Evolutionary conservation across 2,329 filamentous ascomycete species (phyloP), one percentile per base, ranked within the genome.

Genomic region (Calycina herbarum): DNA sequence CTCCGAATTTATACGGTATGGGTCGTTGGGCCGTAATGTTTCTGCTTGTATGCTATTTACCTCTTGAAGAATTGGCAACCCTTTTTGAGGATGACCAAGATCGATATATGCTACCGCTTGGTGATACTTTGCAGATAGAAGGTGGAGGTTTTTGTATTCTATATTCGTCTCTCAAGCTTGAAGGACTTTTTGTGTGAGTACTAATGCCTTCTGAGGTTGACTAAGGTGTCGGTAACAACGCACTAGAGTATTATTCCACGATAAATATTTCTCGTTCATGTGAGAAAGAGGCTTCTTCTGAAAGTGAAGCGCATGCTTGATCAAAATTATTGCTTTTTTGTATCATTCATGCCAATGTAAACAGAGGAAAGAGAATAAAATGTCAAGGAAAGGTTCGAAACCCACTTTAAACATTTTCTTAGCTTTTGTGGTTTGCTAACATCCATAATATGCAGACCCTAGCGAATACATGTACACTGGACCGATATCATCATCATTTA

Each of bases 231-330:
- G 2, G n/a, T 48, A 48, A 20, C 5, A 1, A 7, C 13, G 7
- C 42, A 17, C 42, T 10, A 48, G 15, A 7, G 15, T 10, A 7
- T 0, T 1, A 20, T 17, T 20, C 42, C n/a, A 20, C 15, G 2
- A 0, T 2, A n/a, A 1, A 45, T 45, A 45, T 7, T 7, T 0
- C 2, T 20, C 5, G 1, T 20, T 3, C 6, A 4, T 4, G 5
- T 48, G 8, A 48, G 1, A 17, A n/a, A 48, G 8, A 7, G 42
- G 15, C 42, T 48, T 48, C n/a, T 20, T 48, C 7, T 48, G 13
- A 3, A 10, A n/a, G n/a, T 48, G 1, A n/a, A 48, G 15, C n/a
- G 1, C 17, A 48, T 7, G 7, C 7, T 48, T 48, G 4, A 48
- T n/a, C 6, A n/a, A 48, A 48, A 20, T 2, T 7, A 20, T n/a